Evolutionary conservation across 1,284 basidiomycete species (phyloP).

Genomic region (Rhodofomes roseus): DNA sequence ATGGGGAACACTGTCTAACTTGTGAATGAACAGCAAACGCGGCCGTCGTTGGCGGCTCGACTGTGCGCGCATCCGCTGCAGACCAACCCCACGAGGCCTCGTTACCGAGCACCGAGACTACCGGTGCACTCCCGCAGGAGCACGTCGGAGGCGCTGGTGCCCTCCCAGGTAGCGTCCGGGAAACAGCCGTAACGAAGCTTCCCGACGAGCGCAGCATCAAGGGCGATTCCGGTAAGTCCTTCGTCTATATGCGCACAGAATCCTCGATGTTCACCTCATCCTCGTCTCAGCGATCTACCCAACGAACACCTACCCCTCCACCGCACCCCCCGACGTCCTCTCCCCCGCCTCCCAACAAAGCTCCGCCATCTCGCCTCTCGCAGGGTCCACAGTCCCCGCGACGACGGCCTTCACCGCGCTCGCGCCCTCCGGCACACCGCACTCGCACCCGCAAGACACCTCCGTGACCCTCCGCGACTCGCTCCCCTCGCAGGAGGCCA

Average conservation of each 20-base stretch:
- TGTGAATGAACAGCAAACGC: conserved; percentile 2
- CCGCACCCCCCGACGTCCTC: conserved; percentile 2
- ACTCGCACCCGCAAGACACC: neutral
- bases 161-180: conserved; percentile 27
- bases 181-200: conserved; percentile 28
- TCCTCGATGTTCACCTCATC: neutral
- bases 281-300: neutral
- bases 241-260: too few species aligned
- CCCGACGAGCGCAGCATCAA: conserved; percentile 22
- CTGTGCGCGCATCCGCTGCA: conserved; percentile 23
- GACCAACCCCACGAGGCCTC: conserved; percentile 22
- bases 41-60: conserved; percentile 5
- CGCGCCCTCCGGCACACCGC: neutral
- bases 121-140: conserved; percentile 23
- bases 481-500: conserved; percentile 14
- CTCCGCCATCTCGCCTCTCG: neutral
- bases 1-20: neutral
- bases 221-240: neutral
- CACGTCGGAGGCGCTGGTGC: conserved; percentile 27
- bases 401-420: neutral
- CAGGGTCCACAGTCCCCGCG: neutral
- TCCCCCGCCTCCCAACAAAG: neutral
- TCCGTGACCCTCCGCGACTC: conserved; percentile 7
- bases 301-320: neutral
- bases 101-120: conserved; percentile 15